Conservation (phyloP, 768 basidiomycete species). For the Pisolithus microcarpus region DNA sequence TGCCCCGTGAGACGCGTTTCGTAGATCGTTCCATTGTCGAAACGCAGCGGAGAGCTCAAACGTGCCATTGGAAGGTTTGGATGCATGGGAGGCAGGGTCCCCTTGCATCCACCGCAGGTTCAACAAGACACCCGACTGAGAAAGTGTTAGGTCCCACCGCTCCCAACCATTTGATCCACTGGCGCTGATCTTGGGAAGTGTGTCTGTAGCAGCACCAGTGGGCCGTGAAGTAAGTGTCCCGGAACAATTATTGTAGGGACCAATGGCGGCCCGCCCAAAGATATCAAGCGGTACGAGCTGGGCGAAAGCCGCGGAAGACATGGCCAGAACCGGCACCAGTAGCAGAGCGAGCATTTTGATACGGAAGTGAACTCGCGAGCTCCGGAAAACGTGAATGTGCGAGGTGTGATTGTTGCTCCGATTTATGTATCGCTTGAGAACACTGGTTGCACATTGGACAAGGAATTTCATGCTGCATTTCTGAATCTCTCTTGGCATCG, state of each 20-base stretch:
- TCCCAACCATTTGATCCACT: slow-evolving; percentile 3
- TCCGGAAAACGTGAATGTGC: too few species aligned
- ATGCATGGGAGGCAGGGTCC: slow-evolving; percentile 1
- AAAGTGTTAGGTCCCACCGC: slow-evolving; percentile 7
- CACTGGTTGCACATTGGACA: too few species aligned
- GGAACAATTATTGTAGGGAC: slow-evolving; percentile 12
- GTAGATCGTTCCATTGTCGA: slow-evolving; percentile 6
- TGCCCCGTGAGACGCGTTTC: slow-evolving; percentile 2
- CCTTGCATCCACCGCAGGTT: slow-evolving; percentile 10
- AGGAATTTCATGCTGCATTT: too few species aligned
- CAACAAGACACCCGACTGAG: slow-evolving; percentile 7
- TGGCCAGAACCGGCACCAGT: neutral
- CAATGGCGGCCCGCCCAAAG: slow-evolving; percentile 5
- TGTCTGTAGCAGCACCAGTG: slow-evolving; percentile 5
- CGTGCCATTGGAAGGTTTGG: slow-evolving; percentile 2
- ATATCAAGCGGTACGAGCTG: neutral
- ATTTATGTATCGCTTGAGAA: too few species aligned
- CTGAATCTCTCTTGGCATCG: too few species aligned
- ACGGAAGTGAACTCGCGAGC: too few species aligned
- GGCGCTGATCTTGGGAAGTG: slow-evolving; percentile 8
- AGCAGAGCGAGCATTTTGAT: too few species aligned
- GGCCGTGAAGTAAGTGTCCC: slow-evolving; percentile 5
- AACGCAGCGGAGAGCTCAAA: slow-evolving; percentile 10
- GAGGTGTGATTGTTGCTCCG: too few species aligned
- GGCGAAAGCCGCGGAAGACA: neutral